Conservation (phyloP, 257 asterid genomes). For the Scutellaria minor region DNA sequence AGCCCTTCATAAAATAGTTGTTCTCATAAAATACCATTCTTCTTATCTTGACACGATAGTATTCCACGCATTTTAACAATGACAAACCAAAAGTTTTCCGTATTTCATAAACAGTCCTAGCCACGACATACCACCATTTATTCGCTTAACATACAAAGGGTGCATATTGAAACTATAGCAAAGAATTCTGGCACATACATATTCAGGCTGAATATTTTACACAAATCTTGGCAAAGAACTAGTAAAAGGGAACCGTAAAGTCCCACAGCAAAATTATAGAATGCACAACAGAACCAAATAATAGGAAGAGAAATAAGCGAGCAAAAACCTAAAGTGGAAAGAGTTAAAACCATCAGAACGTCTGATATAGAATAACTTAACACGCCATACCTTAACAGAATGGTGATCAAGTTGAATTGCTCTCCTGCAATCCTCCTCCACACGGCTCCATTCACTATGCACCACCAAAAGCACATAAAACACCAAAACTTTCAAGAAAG, state of each 20-base stretch:
- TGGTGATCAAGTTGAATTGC: conserved; percentile 67
- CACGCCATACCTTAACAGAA: conserved; percentile 57
- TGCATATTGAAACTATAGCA: neutral
- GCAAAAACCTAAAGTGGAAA: neutral
- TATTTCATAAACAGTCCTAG: neutral
- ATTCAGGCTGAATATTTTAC: neutral
- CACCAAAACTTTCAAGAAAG: neutral
- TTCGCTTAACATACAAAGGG: neutral
- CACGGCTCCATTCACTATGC: conserved; percentile 74
- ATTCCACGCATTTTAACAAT: conserved; percentile 3
- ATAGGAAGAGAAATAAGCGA: neutral
- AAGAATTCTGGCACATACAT: neutral
- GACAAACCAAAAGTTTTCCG: neutral
- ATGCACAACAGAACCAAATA: conserved; percentile 11
- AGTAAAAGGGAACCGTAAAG: neutral
- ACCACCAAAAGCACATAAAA: conserved; percentile 16
- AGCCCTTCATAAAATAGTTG: neutral
- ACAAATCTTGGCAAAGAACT: neutral
- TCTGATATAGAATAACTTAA: conserved; percentile 5
- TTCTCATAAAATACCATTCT: neutral
- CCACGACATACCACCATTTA: neutral
- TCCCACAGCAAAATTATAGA: neutral
- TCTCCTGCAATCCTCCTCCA: conserved; percentile 75
- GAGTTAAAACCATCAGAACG: neutral
- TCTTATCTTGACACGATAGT: neutral